Percentiles rank a stretch among this genome's conserved stretches.
Conservation (phyloP, 2,329 filamentous ascomycete species). For the Colletotrichum simmondsii region DNA sequence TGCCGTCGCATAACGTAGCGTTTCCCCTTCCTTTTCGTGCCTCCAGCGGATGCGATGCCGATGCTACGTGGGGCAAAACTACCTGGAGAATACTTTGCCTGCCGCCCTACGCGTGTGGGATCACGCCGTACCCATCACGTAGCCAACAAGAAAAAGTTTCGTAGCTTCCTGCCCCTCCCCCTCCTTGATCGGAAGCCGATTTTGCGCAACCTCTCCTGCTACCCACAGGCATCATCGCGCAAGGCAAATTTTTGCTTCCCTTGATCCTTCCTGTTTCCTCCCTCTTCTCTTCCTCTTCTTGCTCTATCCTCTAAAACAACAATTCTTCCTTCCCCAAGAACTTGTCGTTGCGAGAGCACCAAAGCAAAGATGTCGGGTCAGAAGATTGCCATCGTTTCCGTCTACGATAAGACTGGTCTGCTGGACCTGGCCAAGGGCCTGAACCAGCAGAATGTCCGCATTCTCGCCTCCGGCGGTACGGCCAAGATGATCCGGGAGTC, state of each 20-base stretch:
- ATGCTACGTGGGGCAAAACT: conserved; percentile 28
- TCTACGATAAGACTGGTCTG: conserved; percentile 98
- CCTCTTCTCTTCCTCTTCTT: neutral
- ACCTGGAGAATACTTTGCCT: conserved; percentile 19
- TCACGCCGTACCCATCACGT: conserved; percentile 6
- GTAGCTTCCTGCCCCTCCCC: conserved; percentile 30
- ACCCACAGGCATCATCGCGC: conserved; percentile 29
- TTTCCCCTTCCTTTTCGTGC: neutral
- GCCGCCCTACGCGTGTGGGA: neutral
- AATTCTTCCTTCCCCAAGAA: conserved; percentile 1
- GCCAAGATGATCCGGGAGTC: conserved; percentile 97
- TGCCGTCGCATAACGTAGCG: conserved; percentile 14
- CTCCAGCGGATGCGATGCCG: neutral
- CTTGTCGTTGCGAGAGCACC: conserved; percentile 41
- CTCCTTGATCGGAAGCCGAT: conserved; percentile 33
- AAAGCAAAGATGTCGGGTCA: conserved; percentile 48
- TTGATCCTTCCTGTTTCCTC: neutral
- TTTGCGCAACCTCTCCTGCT: conserved; percentile 27
- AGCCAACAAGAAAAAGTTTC: conserved; percentile 3
- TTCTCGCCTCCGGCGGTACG: conserved; percentile 94
- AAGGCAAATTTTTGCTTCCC: conserved; percentile 28
- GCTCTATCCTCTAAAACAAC: conserved; percentile 9
- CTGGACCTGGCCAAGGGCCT: conserved; percentile 93
- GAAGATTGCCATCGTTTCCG: conserved; percentile 89
- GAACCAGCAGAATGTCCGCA: conserved; percentile 87